Evolutionary conservation across 192 early-diverging fungal genomes (phyloP).

Genomic region (Linnemannia exigua): DNA sequence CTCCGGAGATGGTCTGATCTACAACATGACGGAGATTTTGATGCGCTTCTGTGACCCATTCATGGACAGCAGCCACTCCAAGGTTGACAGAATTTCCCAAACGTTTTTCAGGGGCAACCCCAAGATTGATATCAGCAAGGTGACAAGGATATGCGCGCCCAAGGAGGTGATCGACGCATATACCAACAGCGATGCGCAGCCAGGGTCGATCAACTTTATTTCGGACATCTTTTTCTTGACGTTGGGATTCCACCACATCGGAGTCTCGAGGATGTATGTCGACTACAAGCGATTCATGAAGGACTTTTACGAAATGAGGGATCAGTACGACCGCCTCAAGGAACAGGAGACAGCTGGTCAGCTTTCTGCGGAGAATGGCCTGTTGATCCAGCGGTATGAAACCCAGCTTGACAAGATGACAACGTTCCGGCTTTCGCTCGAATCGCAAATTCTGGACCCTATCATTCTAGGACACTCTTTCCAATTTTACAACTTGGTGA

Average conservation of each 20-base stretch:
- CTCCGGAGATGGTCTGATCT: slow-evolving; percentile 89
- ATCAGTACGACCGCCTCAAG: slow-evolving; percentile 75
- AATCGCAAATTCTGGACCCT: slow-evolving; percentile 84
- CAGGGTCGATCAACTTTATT: slow-evolving; percentile 81
- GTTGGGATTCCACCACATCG: slow-evolving; percentile 83
- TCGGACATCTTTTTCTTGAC: slow-evolving; percentile 92
- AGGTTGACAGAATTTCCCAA: slow-evolving; percentile 60
- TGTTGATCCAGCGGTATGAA: slow-evolving; percentile 71
- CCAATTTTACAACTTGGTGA: slow-evolving; percentile 91
- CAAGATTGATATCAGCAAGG: slow-evolving; percentile 74
- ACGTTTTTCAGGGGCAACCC: slow-evolving; percentile 58
- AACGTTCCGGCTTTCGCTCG: slow-evolving; percentile 76
- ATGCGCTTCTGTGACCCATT: slow-evolving; percentile 89
- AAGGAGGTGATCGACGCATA: slow-evolving; percentile 77
- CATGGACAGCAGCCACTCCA: slow-evolving; percentile 79
- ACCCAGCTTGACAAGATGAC: slow-evolving; percentile 78
- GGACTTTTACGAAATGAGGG: slow-evolving; percentile 76
- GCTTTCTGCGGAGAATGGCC: slow-evolving; percentile 48
- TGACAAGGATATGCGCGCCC: slow-evolving; percentile 86
- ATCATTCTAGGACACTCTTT: slow-evolving; percentile 73
- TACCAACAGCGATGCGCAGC: slow-evolving; percentile 21
- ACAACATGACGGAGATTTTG: slow-evolving; percentile 77
- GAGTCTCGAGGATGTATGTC: slow-evolving; percentile 78
- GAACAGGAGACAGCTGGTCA: slow-evolving; percentile 63
- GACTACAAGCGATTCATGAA: slow-evolving; percentile 78